phyloP scores from a whole-genome alignment of 441 rosid genomes.

The Adansonia rubrostipa region DNA sequence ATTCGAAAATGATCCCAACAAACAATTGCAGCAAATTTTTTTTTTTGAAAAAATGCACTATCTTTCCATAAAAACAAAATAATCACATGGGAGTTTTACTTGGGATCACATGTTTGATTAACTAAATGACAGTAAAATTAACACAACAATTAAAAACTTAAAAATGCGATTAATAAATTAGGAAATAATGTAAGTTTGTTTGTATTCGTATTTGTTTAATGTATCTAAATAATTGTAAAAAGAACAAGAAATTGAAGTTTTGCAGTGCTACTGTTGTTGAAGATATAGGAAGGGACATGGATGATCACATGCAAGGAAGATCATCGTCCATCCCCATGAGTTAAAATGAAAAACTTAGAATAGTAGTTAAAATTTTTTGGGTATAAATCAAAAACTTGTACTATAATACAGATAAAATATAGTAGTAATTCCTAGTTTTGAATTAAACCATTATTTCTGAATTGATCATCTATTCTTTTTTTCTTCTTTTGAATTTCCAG shows the following conservation, averaged over 20 bases:
- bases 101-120: conserved; percentile 23
- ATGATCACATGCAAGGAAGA: conserved; percentile 62
- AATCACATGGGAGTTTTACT: conserved; percentile 3
- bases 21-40: background rate
- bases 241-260: conserved; percentile 27
- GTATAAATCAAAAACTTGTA: background rate
- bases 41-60: background rate
- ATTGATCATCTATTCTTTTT: background rate
- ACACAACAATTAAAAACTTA: background rate
- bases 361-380: background rate
- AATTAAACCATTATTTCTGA: background rate
- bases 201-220: conserved; percentile 24
- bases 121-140: conserved; percentile 11
- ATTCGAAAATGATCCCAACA: conserved; percentile 39
- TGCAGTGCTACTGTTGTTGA: conserved; percentile 45
- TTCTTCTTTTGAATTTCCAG: background rate
- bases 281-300: conserved; percentile 42
- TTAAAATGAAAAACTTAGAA: conserved; percentile 19
- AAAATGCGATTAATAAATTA: background rate
- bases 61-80: background rate
- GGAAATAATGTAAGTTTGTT: conserved; percentile 26
- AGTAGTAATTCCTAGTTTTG: background rate
- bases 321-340: conserved; percentile 54
- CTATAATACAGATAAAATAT: background rate
- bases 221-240: background rate